Conservation (phyloP, 345 rosid genomes). For the Gossypium thurberi region DNA sequence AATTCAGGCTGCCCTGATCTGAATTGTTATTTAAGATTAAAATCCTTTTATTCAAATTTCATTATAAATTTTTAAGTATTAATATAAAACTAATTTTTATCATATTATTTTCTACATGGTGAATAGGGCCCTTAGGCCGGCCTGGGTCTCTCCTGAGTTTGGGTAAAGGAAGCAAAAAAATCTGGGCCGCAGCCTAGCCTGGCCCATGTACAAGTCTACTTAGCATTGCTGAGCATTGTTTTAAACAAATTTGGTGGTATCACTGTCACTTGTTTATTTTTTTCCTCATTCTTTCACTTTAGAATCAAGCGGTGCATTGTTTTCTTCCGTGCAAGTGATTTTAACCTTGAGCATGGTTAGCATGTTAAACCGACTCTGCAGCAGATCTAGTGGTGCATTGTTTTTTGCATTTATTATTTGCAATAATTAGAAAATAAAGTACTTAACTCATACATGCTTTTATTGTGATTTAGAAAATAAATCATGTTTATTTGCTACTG, state of each 20-base stretch:
- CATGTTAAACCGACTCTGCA: neutral
- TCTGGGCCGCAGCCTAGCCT: too few species aligned
- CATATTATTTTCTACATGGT: too few species aligned
- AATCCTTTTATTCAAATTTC: too few species aligned
- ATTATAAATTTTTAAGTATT: too few species aligned
- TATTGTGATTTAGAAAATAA: neutral
- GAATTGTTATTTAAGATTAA: too few species aligned
- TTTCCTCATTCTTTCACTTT: neutral
- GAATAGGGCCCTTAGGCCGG: too few species aligned
- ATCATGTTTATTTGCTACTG: neutral
- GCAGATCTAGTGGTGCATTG: neutral
- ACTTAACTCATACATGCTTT: neutral
- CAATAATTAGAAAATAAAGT: constrained; percentile 3
- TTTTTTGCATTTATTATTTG: neutral
- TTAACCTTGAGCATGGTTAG: neutral
- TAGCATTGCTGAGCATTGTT: neutral
- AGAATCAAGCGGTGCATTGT: neutral
- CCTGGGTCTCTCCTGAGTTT: too few species aligned
- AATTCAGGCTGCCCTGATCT: neutral
- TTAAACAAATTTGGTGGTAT: neutral
- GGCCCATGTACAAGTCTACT: too few species aligned
- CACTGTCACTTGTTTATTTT: neutral
- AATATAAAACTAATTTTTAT: too few species aligned
- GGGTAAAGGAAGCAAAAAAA: too few species aligned
- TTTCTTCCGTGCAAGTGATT: neutral